These are phyloP conservation scores for Kwoniella europaea DNA, from an alignment of 768 basidiomycete genomes.

Conservation along the genomic window DNA sequence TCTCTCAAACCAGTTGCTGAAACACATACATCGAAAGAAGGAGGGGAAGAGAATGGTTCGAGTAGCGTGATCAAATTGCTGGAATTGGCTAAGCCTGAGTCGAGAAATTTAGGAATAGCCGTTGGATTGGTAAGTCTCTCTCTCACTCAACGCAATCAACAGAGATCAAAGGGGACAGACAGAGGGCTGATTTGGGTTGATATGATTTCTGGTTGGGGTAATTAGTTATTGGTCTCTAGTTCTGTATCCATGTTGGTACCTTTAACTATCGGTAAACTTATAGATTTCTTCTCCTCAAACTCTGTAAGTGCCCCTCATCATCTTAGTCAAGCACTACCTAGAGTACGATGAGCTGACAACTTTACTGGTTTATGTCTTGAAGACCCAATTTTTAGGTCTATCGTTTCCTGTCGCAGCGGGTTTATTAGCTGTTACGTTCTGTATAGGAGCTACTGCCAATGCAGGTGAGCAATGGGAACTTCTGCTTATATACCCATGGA, in stretches of 20 bases:
- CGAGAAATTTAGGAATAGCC: slow-evolving; percentile 74
- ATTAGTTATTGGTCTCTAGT: slow-evolving; percentile 78
- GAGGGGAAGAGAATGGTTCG: slow-evolving; percentile 10
- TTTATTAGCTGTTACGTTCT: slow-evolving; percentile 74
- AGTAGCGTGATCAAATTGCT: slow-evolving; percentile 61
- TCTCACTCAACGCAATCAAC: too few species aligned
- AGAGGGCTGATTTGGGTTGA: too few species aligned
- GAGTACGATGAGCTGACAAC: background rate
- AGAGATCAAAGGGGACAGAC: too few species aligned
- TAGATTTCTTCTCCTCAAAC: slow-evolving; percentile 81
- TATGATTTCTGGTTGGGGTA: slow-evolving; percentile 9
- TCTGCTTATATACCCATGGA: background rate
- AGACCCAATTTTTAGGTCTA: slow-evolving; percentile 73
- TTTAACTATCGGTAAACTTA: slow-evolving; percentile 88
- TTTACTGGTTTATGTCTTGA: background rate
- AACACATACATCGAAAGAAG: slow-evolving; percentile 12
- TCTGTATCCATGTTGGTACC: slow-evolving; percentile 90
- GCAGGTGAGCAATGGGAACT: slow-evolving; percentile 66
- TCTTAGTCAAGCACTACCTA: background rate
- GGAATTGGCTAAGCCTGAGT: slow-evolving; percentile 80
- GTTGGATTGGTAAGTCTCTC: slow-evolving; percentile 64
- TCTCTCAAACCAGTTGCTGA: slow-evolving; percentile 24
- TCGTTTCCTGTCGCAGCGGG: slow-evolving; percentile 79
- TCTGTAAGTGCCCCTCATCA: slow-evolving; percentile 64
- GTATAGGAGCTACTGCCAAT: slow-evolving; percentile 84